Conservation (phyloP, 2,329 filamentous ascomycete genomes). For the Tolypocladium ophioglossoides region DNA sequence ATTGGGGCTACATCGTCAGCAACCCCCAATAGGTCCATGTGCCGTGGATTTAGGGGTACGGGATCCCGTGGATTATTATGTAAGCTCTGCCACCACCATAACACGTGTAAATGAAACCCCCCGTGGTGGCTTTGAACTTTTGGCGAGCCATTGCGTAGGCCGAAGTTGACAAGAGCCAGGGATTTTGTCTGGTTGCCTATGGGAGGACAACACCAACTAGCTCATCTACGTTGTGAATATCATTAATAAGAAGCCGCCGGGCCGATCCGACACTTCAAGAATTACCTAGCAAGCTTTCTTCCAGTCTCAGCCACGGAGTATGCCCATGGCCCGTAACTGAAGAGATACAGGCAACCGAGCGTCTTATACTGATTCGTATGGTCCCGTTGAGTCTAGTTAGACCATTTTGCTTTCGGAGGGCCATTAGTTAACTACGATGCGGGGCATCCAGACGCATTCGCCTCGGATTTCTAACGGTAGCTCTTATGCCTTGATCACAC, state of each 20-base stretch:
- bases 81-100: too few relatives aligned
- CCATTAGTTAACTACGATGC: neutral
- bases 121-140: neutral
- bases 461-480: too few relatives aligned
- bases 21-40: too few relatives aligned
- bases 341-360: neutral
- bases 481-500: too few relatives aligned
- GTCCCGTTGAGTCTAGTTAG: neutral
- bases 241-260: neutral
- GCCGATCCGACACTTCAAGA: conserved; percentile 3
- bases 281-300: neutral
- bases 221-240: neutral
- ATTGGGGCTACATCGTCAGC: too few relatives aligned
- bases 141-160: neutral
- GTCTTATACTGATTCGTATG: neutral
- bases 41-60: too few relatives aligned
- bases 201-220: neutral
- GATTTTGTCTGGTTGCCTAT: conserved; percentile 2
- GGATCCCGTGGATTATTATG: too few relatives aligned
- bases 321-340: neutral
- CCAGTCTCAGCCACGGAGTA: conserved; percentile 1
- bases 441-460: too few relatives aligned
- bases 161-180: neutral
- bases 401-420: neutral
- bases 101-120: neutral